These are phyloP conservation scores for Claviceps sp. DNA, from an alignment of 2,329 filamentous ascomycete genomes.

Conservation along the genomic window DNA sequence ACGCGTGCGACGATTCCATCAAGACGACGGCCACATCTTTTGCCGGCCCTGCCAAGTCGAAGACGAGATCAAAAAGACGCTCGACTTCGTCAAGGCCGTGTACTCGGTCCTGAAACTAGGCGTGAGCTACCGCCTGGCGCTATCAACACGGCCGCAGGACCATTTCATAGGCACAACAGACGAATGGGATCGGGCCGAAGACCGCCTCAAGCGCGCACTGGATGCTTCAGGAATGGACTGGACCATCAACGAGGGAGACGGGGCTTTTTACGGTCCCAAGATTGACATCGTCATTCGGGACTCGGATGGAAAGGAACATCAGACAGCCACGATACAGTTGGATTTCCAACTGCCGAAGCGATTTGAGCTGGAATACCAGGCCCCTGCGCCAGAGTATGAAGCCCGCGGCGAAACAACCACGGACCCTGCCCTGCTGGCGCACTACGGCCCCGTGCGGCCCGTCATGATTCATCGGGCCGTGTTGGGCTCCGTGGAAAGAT, in stretches of 20 bases:
- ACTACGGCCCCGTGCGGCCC: conserved; percentile 49
- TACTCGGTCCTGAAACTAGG: conserved; percentile 59
- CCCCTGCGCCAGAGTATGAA: conserved; percentile 51
- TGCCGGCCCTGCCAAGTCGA: conserved; percentile 66
- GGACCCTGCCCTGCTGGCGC: conserved; percentile 32
- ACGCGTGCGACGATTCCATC: conserved; percentile 74
- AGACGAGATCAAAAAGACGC: conserved; percentile 57
- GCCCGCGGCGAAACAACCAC: conserved; percentile 35
- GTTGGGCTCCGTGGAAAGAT: conserved; percentile 69
- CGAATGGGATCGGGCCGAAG: conserved; percentile 41
- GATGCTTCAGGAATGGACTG: conserved; percentile 61
- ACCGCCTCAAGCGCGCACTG: conserved; percentile 24
- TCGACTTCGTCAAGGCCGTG: conserved; percentile 61
- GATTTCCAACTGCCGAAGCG: conserved; percentile 81
- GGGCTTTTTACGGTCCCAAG: conserved; percentile 85
- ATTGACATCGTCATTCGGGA: conserved; percentile 78
- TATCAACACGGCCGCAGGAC: conserved; percentile 66
- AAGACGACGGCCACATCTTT: conserved; percentile 87
- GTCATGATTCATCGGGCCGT: conserved; percentile 80
- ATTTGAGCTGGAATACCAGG: conserved; percentile 64
- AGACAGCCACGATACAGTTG: conserved; percentile 78
- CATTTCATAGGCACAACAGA: conserved; percentile 64
- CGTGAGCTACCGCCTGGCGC: conserved; percentile 53
- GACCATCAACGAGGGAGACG: conserved; percentile 67
- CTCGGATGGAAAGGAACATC: conserved; percentile 72